phyloP scores from a whole-genome alignment of 2,329 filamentous ascomycete genomes.

The Cercospora citrullina region DNA sequence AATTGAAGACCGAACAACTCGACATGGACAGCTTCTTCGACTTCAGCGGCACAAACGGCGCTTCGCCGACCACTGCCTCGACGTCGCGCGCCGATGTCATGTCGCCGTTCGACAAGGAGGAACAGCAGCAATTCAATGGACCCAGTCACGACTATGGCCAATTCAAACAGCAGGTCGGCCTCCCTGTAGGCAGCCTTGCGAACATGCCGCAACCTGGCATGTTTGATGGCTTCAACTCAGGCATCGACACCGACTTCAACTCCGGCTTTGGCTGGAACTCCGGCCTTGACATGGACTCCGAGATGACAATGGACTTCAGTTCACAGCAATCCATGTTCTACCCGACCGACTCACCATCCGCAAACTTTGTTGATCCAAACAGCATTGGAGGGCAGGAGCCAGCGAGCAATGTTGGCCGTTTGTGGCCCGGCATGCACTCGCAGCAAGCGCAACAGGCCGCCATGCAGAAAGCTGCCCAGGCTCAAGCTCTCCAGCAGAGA shows the following conservation, averaged over 20 bases:
- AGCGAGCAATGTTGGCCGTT: conserved; percentile 61
- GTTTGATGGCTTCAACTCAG: conserved; percentile 47
- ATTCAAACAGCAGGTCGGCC: conserved; percentile 92
- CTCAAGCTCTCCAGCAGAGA: conserved; percentile 50
- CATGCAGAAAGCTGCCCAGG: conserved; percentile 56
- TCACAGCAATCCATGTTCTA: conserved; percentile 63
- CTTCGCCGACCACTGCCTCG: conserved; percentile 33
- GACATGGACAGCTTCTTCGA: conserved; percentile 45
- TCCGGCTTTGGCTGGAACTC: conserved; percentile 60
- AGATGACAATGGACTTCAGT: conserved; percentile 66
- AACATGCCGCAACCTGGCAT: conserved; percentile 70
- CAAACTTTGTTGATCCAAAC: conserved; percentile 71
- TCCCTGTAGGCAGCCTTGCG: conserved; percentile 79
- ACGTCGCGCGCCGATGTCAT: conserved; percentile 33
- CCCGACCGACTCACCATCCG: conserved; percentile 43
- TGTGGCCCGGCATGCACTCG: conserved; percentile 93
- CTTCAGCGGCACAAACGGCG: conserved; percentile 40
- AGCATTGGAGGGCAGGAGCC: conserved; percentile 64
- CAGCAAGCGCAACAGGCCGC: conserved; percentile 67
- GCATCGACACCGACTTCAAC: conserved; percentile 66
- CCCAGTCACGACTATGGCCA: conserved; percentile 94
- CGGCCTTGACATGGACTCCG: conserved; percentile 52
- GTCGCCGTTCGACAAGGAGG: conserved; percentile 40
- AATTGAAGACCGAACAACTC: conserved; percentile 40
- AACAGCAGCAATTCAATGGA: conserved; percentile 41